A percentile compares a stretch with the other conserved stretches of the same genome.
Evolutionary conservation across 2,329 filamentous ascomycete species (phyloP).

Genomic region (Botrytis cinerea): DNA sequence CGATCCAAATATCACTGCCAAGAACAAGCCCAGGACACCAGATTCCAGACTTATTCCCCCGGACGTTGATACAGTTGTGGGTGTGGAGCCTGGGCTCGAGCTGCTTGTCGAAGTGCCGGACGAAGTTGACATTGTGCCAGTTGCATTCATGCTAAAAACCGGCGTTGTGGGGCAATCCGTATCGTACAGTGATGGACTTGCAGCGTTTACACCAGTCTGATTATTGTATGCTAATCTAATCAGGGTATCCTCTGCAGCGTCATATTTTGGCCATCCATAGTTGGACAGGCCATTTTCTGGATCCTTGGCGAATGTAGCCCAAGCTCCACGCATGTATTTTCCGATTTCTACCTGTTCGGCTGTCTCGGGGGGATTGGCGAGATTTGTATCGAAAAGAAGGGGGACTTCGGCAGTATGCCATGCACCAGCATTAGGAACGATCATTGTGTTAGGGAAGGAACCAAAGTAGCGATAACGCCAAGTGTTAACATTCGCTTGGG

Average conservation of each 20-base stretch:
- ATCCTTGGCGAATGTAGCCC: slow-evolving; percentile 46
- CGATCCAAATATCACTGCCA: neutral
- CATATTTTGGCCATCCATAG: slow-evolving; percentile 35
- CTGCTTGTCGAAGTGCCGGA: neutral
- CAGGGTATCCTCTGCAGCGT: slow-evolving; percentile 16
- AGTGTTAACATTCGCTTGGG: slow-evolving; percentile 39
- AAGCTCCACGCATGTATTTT: slow-evolving; percentile 44
- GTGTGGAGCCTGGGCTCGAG: neutral
- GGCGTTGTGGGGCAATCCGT: neutral
- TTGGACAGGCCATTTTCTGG: slow-evolving; percentile 41
- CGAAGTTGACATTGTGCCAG: neutral
- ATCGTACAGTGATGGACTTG: slow-evolving; percentile 20
- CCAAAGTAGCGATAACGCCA: slow-evolving; percentile 47
- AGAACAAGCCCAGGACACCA: neutral
- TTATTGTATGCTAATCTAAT: slow-evolving; percentile 27
- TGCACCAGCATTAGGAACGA: slow-evolving; percentile 41
- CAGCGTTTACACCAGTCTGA: slow-evolving; percentile 24
- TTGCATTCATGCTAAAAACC: too few species aligned
- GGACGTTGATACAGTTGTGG: neutral
- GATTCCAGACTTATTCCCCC: neutral
- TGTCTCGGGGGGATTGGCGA: slow-evolving; percentile 25
- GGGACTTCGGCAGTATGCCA: slow-evolving; percentile 43
- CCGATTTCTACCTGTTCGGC: slow-evolving; percentile 39
- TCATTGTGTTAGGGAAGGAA: slow-evolving; percentile 42
- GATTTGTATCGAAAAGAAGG: slow-evolving; percentile 39